Base-by-base conservation (phyloP, 176 grass and related monocot genomes). In the Triticum monococcum region DNA sequence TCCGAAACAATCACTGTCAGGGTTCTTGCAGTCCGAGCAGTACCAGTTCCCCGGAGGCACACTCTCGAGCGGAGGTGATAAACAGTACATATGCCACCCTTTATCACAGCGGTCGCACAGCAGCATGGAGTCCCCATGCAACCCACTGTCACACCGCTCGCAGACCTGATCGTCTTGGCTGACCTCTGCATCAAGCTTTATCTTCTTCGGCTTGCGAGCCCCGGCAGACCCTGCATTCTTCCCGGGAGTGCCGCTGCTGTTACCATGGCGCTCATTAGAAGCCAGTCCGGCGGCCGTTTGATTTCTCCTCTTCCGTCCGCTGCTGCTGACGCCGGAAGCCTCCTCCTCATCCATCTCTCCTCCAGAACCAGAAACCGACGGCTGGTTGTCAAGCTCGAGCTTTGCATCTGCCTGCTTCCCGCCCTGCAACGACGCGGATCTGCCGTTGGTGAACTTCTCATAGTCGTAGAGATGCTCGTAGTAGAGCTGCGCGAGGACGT, bases 61-160 rank as follows among this genome's bases (percentile, higher is more conserved):
- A 17, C 26, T 88, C 38, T 92, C 81, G 7, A 98, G 85, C 1
- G 95, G 93, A 0, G 95, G 95, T 16, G 95, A 95, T 8, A 98
- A 80, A 66, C 95, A 98, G 71, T 98, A 89, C 52, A 95, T 31
- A 68, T 98, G 95, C 87, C 91, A 98, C 2, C 95, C 95, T 89
- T 92, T 98, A 79, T 98, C 84, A 9, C 95, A 98, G 45, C 95
- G 89, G 81, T 98, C 95, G 31, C 95, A 98, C 9, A 98, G 81
- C 57, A 98, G 89, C 95, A 98, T 98, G 43, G 90, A 86, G 8
- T 98, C 91, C 28, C 95, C 95, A 31, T 98, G 95, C 79, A 93
- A 75, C 25, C 95, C 95, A 13, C 95, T 98, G 2, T 90, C 90
- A 37, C 95, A 98, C 88, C 95, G 95, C 86, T 95, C 93, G 31